phyloP scores from a whole-genome alignment of 805 yeast species.

The Metschnikowia borealis region DNA sequence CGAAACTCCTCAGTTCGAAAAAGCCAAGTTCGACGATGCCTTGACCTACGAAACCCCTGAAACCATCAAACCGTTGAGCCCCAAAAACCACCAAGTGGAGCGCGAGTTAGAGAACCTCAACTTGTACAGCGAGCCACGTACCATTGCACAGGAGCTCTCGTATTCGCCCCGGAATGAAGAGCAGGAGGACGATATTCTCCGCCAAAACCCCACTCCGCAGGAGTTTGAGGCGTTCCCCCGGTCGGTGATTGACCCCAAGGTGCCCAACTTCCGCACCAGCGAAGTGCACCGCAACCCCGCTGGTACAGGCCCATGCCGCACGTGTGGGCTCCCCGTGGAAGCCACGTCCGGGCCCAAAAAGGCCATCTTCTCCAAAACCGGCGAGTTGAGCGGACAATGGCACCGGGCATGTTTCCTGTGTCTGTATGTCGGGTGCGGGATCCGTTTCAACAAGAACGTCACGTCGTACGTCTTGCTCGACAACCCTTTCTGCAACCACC shows the following conservation, averaged over 20 bases:
- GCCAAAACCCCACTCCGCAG: constrained; percentile 13
- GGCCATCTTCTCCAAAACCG: constrained; percentile 79
- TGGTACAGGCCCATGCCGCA: constrained; percentile 80
- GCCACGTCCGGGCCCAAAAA: constrained; percentile 42
- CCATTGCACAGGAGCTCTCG: neutral
- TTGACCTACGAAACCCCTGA: constrained; percentile 14
- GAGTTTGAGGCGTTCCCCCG: constrained; percentile 19
- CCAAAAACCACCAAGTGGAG: constrained; percentile 31
- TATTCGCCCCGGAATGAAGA: neutral
- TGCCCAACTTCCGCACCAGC: constrained; percentile 14
- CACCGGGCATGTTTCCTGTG: constrained; percentile 85
- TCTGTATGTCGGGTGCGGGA: constrained; percentile 47
- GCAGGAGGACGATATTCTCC: constrained; percentile 14
- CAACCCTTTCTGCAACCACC: constrained; percentile 75
- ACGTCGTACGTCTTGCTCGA: constrained; percentile 76
- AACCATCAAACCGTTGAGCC: constrained; percentile 31
- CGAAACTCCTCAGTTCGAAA: constrained; percentile 8
- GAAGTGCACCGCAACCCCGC: constrained; percentile 34
- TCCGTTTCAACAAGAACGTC: constrained; percentile 53
- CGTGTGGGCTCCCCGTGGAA: constrained; percentile 53
- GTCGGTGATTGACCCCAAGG: constrained; percentile 13
- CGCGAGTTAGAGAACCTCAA: constrained; percentile 31
- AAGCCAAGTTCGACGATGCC: constrained; percentile 1
- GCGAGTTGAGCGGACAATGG: constrained; percentile 90
- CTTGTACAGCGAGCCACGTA: constrained; percentile 11